Percentiles rank a stretch among this genome's conserved stretches.
phyloP scores from a whole-genome alignment of 441 rosid species.

The Pelargonium citronellum region DNA sequence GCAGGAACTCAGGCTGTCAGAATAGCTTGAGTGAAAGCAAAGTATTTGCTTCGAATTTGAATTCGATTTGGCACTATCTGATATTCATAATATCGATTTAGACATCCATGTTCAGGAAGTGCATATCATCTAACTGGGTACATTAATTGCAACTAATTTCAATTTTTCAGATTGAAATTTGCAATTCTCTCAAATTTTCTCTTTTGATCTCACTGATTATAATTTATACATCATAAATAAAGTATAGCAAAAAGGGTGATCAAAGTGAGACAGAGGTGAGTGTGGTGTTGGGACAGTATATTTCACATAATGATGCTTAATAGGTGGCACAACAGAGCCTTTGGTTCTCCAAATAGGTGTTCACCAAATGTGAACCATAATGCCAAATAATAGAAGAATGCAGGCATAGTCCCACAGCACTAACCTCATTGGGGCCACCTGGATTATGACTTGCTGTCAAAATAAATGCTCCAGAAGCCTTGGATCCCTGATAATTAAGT shows the following conservation, averaged over 20 bases:
- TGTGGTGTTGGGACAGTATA: neutral
- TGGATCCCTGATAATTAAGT: constrained; percentile 64
- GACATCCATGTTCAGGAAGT: neutral
- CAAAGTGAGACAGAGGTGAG: neutral
- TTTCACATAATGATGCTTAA: neutral
- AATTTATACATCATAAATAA: neutral
- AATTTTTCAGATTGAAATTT: neutral
- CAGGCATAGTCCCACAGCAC: constrained; percentile 3
- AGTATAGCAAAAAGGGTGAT: neutral
- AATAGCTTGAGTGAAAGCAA: neutral
- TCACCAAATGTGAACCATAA: neutral
- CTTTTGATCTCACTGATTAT: neutral
- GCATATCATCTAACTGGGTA: neutral
- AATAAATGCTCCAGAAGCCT: constrained; percentile 86
- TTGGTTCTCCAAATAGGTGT: too few species aligned
- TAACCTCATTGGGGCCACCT: constrained; percentile 96
- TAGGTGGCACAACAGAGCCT: too few species aligned
- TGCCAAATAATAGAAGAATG: neutral
- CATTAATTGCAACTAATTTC: neutral
- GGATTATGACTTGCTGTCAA: constrained; percentile 99
- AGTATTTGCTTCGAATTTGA: constrained; percentile 9
- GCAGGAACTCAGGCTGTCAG: neutral
- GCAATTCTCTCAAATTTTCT: neutral
- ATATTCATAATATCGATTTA: neutral
- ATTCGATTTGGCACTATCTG: neutral